These are phyloP conservation scores for Pythium diclinum DNA, from an alignment of 352 stramenopile genomes.

Conservation along the genomic window DNA sequence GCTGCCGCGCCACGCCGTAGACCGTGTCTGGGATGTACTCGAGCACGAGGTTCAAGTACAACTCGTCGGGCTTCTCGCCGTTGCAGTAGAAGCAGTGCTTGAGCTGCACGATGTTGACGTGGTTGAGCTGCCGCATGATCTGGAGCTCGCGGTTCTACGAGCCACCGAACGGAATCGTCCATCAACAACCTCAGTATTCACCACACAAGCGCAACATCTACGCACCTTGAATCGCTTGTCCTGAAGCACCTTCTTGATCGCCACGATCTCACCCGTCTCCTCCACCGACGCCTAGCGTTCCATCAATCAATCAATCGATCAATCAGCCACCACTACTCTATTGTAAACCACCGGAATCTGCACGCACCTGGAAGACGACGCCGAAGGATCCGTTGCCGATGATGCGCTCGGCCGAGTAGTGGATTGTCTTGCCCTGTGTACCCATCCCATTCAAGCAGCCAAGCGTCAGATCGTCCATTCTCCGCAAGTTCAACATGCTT, in stretches of 20 bases:
- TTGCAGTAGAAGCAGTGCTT: conserved; percentile 99
- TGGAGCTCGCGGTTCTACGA: conserved; percentile 97
- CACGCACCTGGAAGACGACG: conserved; percentile 94
- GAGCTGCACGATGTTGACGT: conserved; percentile 99
- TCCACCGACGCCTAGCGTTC: conserved; percentile 85
- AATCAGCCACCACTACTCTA: background rate
- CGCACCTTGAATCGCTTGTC: conserved; percentile 98
- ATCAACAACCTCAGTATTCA: background rate
- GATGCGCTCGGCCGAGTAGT: conserved; percentile 97
- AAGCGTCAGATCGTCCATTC: background rate
- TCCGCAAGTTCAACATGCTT: conserved; percentile 19
- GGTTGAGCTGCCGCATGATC: conserved; percentile 98
- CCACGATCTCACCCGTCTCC: conserved; percentile 97
- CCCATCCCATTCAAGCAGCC: background rate
- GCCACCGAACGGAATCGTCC: background rate
- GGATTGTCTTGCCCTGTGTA: conserved; percentile 80
- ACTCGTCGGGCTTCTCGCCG: conserved; percentile 92
- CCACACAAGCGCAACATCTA: background rate
- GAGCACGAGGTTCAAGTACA: conserved; percentile 99
- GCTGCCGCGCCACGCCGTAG: conserved; percentile 94
- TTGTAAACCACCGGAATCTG: background rate
- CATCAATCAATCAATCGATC: background rate
- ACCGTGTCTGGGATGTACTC: conserved; percentile 99
- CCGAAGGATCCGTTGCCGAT: conserved; percentile 99
- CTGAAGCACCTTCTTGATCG: conserved; percentile 99